Evolutionary conservation across 2,329 filamentous ascomycete genomes (phyloP).

Genomic region (Ophiostoma piceae): DNA sequence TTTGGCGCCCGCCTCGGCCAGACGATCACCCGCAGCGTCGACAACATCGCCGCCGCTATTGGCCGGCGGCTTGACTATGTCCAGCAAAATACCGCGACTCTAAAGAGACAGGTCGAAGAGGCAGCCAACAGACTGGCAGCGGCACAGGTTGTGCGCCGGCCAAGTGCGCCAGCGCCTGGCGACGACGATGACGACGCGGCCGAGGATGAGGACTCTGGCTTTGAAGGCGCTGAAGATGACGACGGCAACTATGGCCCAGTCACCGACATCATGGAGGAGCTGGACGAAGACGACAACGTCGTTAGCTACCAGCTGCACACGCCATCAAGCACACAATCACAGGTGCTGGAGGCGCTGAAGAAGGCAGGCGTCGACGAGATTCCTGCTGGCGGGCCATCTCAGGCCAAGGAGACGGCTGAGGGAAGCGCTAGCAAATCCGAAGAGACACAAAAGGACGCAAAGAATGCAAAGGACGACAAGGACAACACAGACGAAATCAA

Average conservation of each 20-base stretch:
- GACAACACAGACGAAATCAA: background rate
- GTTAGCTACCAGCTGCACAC: slow-evolving; percentile 60
- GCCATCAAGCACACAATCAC: slow-evolving; percentile 62
- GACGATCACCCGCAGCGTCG: slow-evolving; percentile 41
- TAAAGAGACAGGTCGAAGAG: slow-evolving; percentile 66
- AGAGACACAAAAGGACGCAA: background rate
- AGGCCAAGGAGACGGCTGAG: background rate
- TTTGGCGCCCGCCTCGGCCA: slow-evolving; percentile 39
- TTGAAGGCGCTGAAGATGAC: slow-evolving; percentile 41
- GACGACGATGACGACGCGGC: slow-evolving; percentile 56
- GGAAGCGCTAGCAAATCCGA: background rate
- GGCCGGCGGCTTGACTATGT: slow-evolving; percentile 84
- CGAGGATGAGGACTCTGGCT: slow-evolving; percentile 41
- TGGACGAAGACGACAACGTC: slow-evolving; percentile 86
- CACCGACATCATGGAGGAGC: slow-evolving; percentile 84
- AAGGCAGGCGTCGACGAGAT: slow-evolving; percentile 62
- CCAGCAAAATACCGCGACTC: slow-evolving; percentile 66
- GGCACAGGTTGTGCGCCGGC: slow-evolving; percentile 54
- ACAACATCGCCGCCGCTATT: slow-evolving; percentile 63
- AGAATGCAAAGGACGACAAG: no score
- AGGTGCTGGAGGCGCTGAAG: slow-evolving; percentile 65
- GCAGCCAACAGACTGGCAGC: slow-evolving; percentile 66
- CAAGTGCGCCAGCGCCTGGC: slow-evolving; percentile 30
- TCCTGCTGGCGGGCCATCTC: slow-evolving; percentile 21
- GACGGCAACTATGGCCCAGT: slow-evolving; percentile 65